phyloP scores from a whole-genome alignment of 2,329 filamentous ascomycete species.

The Trichoderma afroharzianum region DNA sequence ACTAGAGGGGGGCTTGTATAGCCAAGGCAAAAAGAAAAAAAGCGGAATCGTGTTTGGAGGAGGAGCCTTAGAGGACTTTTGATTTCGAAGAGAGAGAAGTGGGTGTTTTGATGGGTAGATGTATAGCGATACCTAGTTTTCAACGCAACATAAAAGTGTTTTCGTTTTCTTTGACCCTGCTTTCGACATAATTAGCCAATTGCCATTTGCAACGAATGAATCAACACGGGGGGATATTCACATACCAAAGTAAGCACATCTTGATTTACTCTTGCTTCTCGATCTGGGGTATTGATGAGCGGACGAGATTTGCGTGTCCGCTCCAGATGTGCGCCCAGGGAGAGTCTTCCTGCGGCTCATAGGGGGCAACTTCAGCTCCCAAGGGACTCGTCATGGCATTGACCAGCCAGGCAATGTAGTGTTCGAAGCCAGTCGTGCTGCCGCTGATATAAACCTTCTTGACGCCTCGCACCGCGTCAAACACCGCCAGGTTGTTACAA shows the following conservation, averaged over 20 bases:
- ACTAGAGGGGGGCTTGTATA: conserved; percentile 11
- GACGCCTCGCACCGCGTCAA: conserved; percentile 43
- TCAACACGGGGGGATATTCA: neutral
- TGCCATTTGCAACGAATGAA: neutral
- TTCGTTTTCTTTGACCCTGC: neutral
- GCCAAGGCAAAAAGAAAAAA: neutral
- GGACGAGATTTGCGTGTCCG: neutral
- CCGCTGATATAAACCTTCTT: conserved; percentile 34
- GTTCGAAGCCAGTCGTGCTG: conserved; percentile 39
- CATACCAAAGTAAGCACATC: neutral
- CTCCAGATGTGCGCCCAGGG: conserved; percentile 24
- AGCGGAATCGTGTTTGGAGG: neutral
- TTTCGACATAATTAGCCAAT: neutral
- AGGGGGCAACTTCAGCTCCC: conserved; percentile 23
- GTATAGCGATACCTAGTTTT: conserved; percentile 8
- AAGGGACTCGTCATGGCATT: conserved; percentile 33
- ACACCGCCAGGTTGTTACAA: conserved; percentile 36
- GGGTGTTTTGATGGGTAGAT: neutral
- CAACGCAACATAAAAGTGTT: conserved; percentile 1
- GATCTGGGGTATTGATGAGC: neutral
- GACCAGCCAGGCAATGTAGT: conserved; percentile 42
- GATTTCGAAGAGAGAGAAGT: neutral
- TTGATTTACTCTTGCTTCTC: neutral
- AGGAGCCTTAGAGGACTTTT: neutral
- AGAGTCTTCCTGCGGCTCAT: conserved; percentile 13